phyloP scores from a whole-genome alignment of 2,329 filamentous ascomycete species.

The Colletotrichum endophyticum region DNA sequence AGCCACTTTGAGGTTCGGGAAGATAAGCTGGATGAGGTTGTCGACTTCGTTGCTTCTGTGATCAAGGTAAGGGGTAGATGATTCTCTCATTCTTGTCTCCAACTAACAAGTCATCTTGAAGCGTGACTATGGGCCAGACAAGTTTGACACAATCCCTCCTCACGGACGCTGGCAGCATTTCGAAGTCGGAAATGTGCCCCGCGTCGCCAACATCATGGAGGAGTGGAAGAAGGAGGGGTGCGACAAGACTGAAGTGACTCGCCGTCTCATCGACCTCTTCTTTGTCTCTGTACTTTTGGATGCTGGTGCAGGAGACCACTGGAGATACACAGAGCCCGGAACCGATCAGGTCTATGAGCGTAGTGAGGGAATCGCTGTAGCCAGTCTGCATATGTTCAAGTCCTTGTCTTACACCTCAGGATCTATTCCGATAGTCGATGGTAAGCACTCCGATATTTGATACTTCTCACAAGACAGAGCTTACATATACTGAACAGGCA shows the following conservation, averaged over 20 bases:
- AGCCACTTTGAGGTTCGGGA: slow-evolving; percentile 47
- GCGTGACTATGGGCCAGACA: slow-evolving; percentile 56
- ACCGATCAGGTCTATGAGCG: slow-evolving; percentile 37
- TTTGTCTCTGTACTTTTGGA: slow-evolving; percentile 65
- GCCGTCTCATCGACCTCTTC: slow-evolving; percentile 65
- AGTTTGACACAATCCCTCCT: slow-evolving; percentile 52
- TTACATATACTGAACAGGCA: slow-evolving; percentile 21
- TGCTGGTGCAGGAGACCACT: slow-evolving; percentile 56
- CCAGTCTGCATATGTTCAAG: slow-evolving; percentile 54
- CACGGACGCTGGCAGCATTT: slow-evolving; percentile 70
- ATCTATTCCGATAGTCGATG: slow-evolving; percentile 35
- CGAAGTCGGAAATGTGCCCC: slow-evolving; percentile 57
- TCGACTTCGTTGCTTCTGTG: slow-evolving; percentile 45
- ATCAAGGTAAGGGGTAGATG: slow-evolving; percentile 41
- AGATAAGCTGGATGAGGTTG: slow-evolving; percentile 40
- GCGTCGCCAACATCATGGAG: slow-evolving; percentile 48
- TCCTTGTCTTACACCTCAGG: slow-evolving; percentile 39
- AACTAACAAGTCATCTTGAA: slow-evolving; percentile 23
- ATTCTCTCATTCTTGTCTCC: background rate
- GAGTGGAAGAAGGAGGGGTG: slow-evolving; percentile 46
- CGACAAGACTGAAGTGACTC: slow-evolving; percentile 51
- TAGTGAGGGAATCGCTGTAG: slow-evolving; percentile 58
- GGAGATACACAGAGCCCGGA: slow-evolving; percentile 49
- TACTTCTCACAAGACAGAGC: background rate
- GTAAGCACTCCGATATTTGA: slow-evolving; percentile 24